A percentile compares a stretch with the other conserved stretches of the same genome.
Conservation (phyloP, 345 rosid species). For the Eucalyptus tenuipes region DNA sequence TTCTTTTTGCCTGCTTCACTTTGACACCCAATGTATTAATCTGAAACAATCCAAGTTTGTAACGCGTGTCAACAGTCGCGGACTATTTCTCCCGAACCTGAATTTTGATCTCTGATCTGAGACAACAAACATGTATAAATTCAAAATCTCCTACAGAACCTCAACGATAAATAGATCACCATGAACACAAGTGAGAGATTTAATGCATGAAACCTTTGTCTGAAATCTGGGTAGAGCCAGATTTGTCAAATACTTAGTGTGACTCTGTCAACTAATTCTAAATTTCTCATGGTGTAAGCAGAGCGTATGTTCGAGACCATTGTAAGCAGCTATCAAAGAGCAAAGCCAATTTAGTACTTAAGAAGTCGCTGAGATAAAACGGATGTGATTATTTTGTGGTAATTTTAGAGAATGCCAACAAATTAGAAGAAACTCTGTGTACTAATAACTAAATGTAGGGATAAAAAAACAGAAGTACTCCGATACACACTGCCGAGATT, state of each 20-base stretch:
- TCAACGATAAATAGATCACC: background rate
- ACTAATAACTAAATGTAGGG: background rate
- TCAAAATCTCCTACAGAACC: background rate
- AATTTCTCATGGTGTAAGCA: background rate
- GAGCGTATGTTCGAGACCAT: background rate
- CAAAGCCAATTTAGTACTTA: background rate
- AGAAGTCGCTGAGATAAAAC: background rate
- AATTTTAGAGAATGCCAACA: background rate
- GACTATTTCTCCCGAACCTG: background rate
- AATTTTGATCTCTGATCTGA: background rate
- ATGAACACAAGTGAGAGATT: background rate
- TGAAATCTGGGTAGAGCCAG: background rate
- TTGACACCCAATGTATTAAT: background rate
- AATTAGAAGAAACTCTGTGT: background rate
- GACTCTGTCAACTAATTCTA: background rate
- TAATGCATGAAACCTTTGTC: background rate
- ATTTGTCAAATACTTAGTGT: background rate
- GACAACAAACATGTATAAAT: background rate
- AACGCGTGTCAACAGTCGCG: rapidly evolving
- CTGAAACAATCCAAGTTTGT: background rate
- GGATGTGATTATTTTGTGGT: background rate
- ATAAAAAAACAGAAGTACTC: background rate
- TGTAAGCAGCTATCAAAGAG: background rate
- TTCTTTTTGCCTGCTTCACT: background rate
- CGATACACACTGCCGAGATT: background rate